Base-by-base conservation (phyloP, 352 stramenopile species). In the Phytophthora rubi region DNA sequence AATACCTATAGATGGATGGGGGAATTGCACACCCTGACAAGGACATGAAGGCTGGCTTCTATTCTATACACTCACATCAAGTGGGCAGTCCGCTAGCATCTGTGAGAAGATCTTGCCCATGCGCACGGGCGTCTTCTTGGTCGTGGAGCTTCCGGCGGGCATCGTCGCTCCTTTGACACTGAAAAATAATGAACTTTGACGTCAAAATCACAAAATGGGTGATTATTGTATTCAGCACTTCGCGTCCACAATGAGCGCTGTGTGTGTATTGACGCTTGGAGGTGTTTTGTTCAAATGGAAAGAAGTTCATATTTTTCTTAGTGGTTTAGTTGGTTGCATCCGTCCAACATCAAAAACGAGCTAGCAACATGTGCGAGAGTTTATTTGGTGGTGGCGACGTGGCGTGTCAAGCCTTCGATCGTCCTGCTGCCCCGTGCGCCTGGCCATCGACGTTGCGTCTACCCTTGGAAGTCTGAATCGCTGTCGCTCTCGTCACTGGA, bases 31-130 rank as follows among this genome's bases (percentile, higher is more conserved):
- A 7, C 33, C 33, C 6, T 39, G 33, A 12, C 7, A 39, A 37
- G 13, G n/a, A 16, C 1, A 62, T 3, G 23, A 26, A 26, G 23
- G 23, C 23, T 26, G 23, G 1, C 23, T 26, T 26, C 23, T 26
- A 26, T 9, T 26, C 23, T 26, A 26, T 9, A 39, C 28, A 45
- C 16, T 35, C 77, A 92, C 86, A 45, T 92, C 85, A 0, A 86
- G 55, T 0, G 86, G 84, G 48, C 86, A 94, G 54, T 89, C 76
- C 18, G 64, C 48, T 39, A 91, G 51, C 86, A 94, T 94, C 6
- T 88, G 77, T 23, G 75, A 78, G 66, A 94, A 92, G 59, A 87
- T 18, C 48, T 89, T 82, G 59, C 80, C 81, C 85, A 94, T 83
- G 32, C 86, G 86, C 64, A 82, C 65, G 18, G 83, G 71, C 30